A percentile compares a stretch with the other conserved stretches of the same genome.
Conservation (phyloP, 768 basidiomycete species). For the Termitomyces sp. region DNA sequence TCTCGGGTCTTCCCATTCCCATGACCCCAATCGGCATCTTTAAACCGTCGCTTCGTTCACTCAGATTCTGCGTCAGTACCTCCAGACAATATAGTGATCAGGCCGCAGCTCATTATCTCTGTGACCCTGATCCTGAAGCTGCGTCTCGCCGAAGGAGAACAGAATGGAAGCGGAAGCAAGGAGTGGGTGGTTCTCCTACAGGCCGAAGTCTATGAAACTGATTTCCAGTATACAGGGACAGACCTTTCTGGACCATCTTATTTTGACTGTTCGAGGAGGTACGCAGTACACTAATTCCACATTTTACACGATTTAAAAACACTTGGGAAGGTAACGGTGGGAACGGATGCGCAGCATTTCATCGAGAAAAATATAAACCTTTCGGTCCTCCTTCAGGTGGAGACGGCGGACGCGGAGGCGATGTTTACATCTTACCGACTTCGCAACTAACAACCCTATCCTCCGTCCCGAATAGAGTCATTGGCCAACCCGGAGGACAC, state of each 20-base stretch:
- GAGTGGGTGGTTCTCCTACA: constrained; percentile 33
- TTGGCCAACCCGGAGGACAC: constrained; percentile 58
- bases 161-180: constrained; percentile 73
- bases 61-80: not conserved
- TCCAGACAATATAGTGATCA: constrained; percentile 1
- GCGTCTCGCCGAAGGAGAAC: constrained; percentile 48
- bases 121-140: constrained; percentile 29
- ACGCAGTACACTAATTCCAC: constrained; percentile 11
- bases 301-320: not conserved
- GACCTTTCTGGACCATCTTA: constrained; percentile 74
- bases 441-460: constrained; percentile 74
- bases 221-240: constrained; percentile 47
- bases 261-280: constrained; percentile 79
- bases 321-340: constrained; percentile 71
- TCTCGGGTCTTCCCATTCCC: not conserved
- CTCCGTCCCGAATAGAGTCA: constrained; percentile 60
- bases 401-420: constrained; percentile 84
- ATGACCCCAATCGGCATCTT: constrained; percentile 9
- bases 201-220: constrained; percentile 2
- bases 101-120: constrained; percentile 1
- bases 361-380: constrained; percentile 80
- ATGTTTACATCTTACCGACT: constrained; percentile 80
- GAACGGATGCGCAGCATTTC: constrained; percentile 88
- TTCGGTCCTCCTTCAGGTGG: constrained; percentile 91
- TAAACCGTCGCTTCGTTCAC: not conserved